Conservation (phyloP, 495 filamentous ascomycete species). For the Penicillium fimorum region DNA sequence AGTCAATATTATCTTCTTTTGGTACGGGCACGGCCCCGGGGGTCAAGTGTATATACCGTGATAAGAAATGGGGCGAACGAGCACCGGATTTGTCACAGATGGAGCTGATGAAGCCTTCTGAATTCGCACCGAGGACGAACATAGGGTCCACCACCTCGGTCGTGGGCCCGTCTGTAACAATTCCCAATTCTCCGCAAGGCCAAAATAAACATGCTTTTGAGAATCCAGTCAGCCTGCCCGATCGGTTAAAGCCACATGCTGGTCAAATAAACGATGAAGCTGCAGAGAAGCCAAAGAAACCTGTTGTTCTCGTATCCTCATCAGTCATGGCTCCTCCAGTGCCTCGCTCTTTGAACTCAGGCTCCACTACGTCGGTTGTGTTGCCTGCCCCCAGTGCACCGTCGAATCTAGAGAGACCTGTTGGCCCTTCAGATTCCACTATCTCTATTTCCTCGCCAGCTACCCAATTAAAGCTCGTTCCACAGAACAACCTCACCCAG, state of each 20-base stretch:
- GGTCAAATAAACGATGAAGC: neutral
- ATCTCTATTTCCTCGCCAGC: neutral
- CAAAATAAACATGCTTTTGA: neutral
- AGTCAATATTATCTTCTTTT: neutral
- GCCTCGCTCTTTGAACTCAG: neutral
- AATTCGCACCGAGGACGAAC: conserved; percentile 22
- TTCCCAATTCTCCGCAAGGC: neutral
- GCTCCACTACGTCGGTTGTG: neutral
- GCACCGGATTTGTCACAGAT: conserved; percentile 45
- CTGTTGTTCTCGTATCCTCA: too few species aligned
- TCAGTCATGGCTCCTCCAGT: neutral
- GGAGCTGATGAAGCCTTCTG: conserved; percentile 37
- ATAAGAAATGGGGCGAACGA: conserved; percentile 28
- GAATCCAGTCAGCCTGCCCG: neutral
- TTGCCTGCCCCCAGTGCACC: neutral
- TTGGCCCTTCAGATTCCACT: neutral
- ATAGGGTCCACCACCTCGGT: conserved; percentile 3
- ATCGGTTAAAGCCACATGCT: neutral
- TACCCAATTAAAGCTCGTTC: neutral
- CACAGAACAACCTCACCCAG: neutral
- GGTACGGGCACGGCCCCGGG: neutral
- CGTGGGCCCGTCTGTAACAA: neutral
- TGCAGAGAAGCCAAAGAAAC: neutral
- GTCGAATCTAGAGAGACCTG: neutral
- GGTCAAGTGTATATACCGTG: neutral